phyloP scores from a whole-genome alignment of 2,329 filamentous ascomycete genomes.

The Aspergillus fumigatiaffinis region DNA sequence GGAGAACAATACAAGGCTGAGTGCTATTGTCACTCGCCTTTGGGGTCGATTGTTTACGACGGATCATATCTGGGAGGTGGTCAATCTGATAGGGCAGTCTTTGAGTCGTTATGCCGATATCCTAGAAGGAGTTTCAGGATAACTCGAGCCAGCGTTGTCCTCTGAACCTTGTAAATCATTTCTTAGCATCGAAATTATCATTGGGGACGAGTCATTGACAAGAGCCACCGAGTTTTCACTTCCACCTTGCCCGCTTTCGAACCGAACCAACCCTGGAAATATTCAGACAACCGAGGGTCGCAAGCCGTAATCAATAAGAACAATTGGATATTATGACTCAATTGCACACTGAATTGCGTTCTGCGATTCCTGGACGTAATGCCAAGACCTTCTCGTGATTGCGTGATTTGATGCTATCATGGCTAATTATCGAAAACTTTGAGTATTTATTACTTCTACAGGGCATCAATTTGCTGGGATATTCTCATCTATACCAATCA shows the following conservation, averaged over 20 bases:
- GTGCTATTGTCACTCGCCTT: slow-evolving; percentile 28
- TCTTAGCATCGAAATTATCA: background rate
- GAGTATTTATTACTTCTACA: background rate
- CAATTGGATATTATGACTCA: background rate
- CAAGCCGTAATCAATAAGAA: background rate
- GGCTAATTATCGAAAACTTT: background rate
- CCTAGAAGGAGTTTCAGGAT: slow-evolving; percentile 13
- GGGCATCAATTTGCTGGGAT: background rate
- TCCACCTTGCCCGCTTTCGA: background rate
- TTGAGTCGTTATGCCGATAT: slow-evolving; percentile 32
- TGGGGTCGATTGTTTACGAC: slow-evolving; percentile 34
- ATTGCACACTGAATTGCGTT: background rate
- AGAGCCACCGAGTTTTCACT: background rate
- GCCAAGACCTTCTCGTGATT: background rate
- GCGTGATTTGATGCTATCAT: background rate
- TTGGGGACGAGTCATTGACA: background rate
- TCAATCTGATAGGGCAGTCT: slow-evolving; percentile 32
- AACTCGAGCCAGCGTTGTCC: too few species aligned
- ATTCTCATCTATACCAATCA: background rate
- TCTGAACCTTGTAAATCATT: background rate
- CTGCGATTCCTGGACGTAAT: background rate
- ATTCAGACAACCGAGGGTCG: background rate
- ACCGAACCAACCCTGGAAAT: background rate
- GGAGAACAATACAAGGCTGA: slow-evolving; percentile 29
- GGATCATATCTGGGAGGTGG: slow-evolving; percentile 36